These are phyloP conservation scores for Candida nanaspora DNA, from an alignment of 805 yeast genomes.

Conservation along the genomic window DNA sequence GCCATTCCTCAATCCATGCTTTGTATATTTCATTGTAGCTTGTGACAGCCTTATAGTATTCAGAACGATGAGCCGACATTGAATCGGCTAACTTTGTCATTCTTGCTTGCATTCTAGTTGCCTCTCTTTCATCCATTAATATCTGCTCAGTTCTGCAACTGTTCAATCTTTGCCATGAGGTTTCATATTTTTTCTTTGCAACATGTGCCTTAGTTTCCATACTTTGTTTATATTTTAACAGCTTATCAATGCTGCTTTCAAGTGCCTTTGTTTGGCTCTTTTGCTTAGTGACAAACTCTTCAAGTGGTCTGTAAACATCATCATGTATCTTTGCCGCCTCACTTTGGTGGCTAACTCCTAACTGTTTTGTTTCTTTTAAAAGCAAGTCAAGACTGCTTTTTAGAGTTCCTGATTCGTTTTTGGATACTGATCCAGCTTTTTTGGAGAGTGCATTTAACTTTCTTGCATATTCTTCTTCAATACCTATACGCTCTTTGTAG, in stretches of 20 bases:
- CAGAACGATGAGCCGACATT: conserved; percentile 36
- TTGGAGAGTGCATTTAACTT: conserved; percentile 44
- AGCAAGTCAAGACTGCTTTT: conserved; percentile 54
- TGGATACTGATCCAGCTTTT: conserved; percentile 19
- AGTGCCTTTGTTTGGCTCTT: conserved; percentile 48
- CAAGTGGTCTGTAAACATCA: conserved; percentile 46
- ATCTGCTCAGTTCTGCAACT: conserved; percentile 55
- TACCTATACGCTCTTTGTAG: conserved; percentile 47
- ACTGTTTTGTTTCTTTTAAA: conserved; percentile 48
- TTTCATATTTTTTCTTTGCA: conserved; percentile 43
- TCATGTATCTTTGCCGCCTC: conserved; percentile 42
- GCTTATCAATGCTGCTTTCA: conserved; percentile 48
- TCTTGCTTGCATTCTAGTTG: conserved; percentile 51
- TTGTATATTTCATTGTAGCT: conserved; percentile 51
- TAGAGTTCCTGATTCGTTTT: conserved; percentile 43
- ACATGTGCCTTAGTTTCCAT: conserved; percentile 29
- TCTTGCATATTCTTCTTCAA: conserved; percentile 70
- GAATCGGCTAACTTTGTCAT: conserved; percentile 40
- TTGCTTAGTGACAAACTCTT: conserved; percentile 42
- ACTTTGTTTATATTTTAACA: conserved; percentile 39
- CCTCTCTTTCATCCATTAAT: conserved; percentile 67
- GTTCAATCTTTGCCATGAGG: conserved; percentile 51
- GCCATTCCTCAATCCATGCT: conserved; percentile 70
- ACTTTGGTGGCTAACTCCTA: conserved; percentile 49
- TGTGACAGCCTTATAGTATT: conserved; percentile 49